Percentiles rank a stretch among this genome's conserved stretches.
phyloP scores from a whole-genome alignment of 495 filamentous ascomycete species.

The Neurospora pannonica region DNA sequence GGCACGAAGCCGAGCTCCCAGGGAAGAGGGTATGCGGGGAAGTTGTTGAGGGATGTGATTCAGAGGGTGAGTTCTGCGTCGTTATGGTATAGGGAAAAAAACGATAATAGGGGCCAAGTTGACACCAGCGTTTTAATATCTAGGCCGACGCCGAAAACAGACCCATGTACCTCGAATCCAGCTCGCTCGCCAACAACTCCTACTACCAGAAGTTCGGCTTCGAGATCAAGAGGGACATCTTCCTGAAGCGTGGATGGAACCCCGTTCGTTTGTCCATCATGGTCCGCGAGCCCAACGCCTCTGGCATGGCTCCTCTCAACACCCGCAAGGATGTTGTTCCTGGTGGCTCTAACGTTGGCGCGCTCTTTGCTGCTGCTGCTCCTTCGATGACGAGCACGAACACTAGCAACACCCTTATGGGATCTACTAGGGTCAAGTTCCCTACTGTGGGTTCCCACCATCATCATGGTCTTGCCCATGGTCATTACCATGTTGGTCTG shows the following conservation, averaged over 20 bases:
- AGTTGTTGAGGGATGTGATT: constrained; percentile 58
- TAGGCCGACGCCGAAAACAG: constrained; percentile 57
- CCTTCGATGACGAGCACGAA: not conserved
- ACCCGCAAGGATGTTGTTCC: constrained; percentile 14
- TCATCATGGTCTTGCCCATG: not conserved
- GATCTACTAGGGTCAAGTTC: not conserved
- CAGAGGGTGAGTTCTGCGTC: constrained; percentile 49
- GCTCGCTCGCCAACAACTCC: constrained; percentile 50
- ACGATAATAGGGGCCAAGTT: too few species aligned
- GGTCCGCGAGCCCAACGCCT: constrained; percentile 52
- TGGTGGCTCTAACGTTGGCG: not conserved
- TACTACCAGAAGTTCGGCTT: constrained; percentile 70
- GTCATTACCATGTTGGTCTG: not conserved
- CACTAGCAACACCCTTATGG: not conserved
- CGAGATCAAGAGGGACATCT: constrained; percentile 45
- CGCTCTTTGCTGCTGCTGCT: not conserved
- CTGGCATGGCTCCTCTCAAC: not conserved
- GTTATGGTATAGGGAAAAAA: too few species aligned
- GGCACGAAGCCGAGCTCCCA: constrained; percentile 57
- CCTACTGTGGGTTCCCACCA: not conserved
- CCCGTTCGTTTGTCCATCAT: constrained; percentile 66
- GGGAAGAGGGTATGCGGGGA: constrained; percentile 59
- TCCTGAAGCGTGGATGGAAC: constrained; percentile 46
- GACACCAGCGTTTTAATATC: not conserved
- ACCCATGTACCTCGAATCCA: constrained; percentile 67